Evolutionary conservation across 2,329 filamentous ascomycete species (phyloP).

Genomic region (Atkinsonella texensis): DNA sequence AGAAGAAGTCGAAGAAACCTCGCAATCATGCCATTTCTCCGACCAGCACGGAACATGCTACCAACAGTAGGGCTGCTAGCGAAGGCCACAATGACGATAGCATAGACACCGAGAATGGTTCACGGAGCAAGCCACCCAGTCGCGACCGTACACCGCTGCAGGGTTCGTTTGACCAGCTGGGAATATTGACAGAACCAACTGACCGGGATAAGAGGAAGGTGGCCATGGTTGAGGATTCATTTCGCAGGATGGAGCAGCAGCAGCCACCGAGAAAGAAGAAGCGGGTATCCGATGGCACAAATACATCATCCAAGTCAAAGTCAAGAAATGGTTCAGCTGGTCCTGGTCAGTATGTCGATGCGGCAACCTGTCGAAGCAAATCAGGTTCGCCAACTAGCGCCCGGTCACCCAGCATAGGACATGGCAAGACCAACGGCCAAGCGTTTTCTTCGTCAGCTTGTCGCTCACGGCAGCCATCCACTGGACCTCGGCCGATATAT

Average conservation of each 20-base stretch:
- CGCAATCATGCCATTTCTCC: conserved; percentile 47
- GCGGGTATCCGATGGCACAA: conserved; percentile 42
- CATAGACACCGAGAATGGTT: conserved; percentile 37
- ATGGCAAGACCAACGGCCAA: conserved; percentile 15
- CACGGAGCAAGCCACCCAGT: conserved; percentile 53
- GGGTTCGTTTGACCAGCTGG: conserved; percentile 46
- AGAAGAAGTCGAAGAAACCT: conserved; percentile 42
- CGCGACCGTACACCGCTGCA: conserved; percentile 53
- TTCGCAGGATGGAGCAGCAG: conserved; percentile 50
- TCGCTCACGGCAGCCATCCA: conserved; percentile 27
- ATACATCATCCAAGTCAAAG: conserved; percentile 25
- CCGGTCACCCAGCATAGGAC: conserved; percentile 24
- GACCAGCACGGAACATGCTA: conserved; percentile 48
- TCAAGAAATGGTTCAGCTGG: conserved; percentile 24
- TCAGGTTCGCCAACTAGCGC: conserved; percentile 37
- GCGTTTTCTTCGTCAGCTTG: conserved; percentile 14
- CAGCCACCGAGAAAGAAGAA: conserved; percentile 50
- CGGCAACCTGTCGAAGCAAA: conserved; percentile 40
- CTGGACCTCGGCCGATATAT: conserved; percentile 30
- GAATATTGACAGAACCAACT: conserved; percentile 50
- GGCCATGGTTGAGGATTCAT: conserved; percentile 51
- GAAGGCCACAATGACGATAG: conserved; percentile 47
- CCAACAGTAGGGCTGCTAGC: conserved; percentile 51
- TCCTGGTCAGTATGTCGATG: conserved; percentile 36
- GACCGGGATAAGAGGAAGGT: conserved; percentile 57